A percentile compares a stretch with the other conserved stretches of the same genome.
Conservation (phyloP, 1,284 basidiomycete genomes). For the Heliocybe sulcata region DNA sequence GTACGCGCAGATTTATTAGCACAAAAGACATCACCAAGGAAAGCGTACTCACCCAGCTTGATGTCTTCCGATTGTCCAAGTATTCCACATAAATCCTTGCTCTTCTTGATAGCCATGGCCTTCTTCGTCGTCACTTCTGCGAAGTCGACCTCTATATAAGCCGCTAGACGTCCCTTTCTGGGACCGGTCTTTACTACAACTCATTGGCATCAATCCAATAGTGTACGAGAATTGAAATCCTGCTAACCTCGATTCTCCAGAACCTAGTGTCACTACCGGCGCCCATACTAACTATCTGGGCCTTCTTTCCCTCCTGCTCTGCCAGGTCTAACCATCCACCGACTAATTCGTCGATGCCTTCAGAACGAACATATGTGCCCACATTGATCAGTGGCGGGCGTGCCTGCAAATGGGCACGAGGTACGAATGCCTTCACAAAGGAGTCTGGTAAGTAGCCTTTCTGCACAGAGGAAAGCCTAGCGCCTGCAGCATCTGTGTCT, state of each 20-base stretch:
- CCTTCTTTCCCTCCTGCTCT: constrained; percentile 29
- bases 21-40: background rate
- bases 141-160: constrained; percentile 91
- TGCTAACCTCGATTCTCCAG: constrained; percentile 81
- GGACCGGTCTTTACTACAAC: constrained; percentile 38
- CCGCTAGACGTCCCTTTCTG: constrained; percentile 36
- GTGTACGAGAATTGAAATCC: background rate
- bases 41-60: constrained; percentile 29
- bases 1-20: background rate
- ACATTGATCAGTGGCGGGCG: constrained; percentile 91
- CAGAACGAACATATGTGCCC: constrained; percentile 85
- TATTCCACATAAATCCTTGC: constrained; percentile 44
- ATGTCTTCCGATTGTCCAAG: constrained; percentile 44
- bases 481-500: constrained; percentile 67
- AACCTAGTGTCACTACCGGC: constrained; percentile 92
- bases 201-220: background rate
- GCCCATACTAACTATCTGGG: constrained; percentile 86
- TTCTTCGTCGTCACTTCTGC: constrained; percentile 79
- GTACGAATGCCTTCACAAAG: constrained; percentile 57
- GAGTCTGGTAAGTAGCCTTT: constrained; percentile 75
- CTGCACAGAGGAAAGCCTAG: constrained; percentile 75
- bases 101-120: constrained; percentile 74
- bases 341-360: constrained; percentile 77
- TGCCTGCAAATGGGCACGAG: constrained; percentile 53
- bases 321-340: constrained; percentile 57